Evolutionary conservation across 2,329 filamentous ascomycete genomes (phyloP), one percentile per base, ranked within the genome.

Genomic region (Penicillium sp.): DNA sequence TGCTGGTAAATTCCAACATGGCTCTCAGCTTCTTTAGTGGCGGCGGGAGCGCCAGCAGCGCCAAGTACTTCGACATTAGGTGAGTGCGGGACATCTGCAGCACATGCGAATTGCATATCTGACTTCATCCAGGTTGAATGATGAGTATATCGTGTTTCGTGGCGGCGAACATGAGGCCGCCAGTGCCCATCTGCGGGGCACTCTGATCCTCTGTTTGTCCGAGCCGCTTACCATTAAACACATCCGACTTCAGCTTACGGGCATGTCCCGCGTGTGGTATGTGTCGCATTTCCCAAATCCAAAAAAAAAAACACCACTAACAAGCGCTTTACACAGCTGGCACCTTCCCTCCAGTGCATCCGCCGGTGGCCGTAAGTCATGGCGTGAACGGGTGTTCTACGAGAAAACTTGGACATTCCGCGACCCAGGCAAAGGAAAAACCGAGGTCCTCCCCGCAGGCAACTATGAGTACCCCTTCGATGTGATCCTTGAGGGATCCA

Each of bases 381-480:
- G 68, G 69, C 73, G 75, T 58, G 78, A 79, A 60, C 71, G 73
- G 33, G 75, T 74, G 21, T 86, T 93, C 62, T 84, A 89, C 68
- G 84, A 85, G 62, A 86, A 91, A 74, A 83, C 82, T 62, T 93
- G 89, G 88, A 83, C 84, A 25, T 91, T 93, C 67, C 81, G 86
- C 41, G 84, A 82, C 43, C 71, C 73, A 19, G 76, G 67, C 56
- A 79, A 76, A 69, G 76, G 72, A 59, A 81, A 75, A 71, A 80
- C 73, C 47, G 81, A 76, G 82, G 82, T 82, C 7, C 78, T 93
- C 27, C 81, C 83, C 5, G 84, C 88, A 27, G 89, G 89, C 61
- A 93, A 93, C 75, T 91, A 94, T 75, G 89, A 93, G 73, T 93
- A 89, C 78, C 89, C 89, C 0, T 93, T 94, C 72, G 86, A 91